Conservation (phyloP, 331 rosid genomes). For the Arachis monticola region DNA sequence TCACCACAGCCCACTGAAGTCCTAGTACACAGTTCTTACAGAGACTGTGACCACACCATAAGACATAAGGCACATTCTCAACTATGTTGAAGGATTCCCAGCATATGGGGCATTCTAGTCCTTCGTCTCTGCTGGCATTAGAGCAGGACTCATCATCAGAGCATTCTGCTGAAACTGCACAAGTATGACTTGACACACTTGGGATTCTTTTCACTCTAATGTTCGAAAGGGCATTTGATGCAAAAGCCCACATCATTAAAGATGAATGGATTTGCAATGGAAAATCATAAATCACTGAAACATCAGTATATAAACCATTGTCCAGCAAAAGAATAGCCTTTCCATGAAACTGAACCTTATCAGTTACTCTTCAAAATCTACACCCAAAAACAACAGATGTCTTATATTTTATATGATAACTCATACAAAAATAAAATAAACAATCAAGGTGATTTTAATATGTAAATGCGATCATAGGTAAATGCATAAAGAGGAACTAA, state of each 20-base stretch:
- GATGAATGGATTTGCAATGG: slow-evolving; percentile 29
- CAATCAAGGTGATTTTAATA: slow-evolving; percentile 9
- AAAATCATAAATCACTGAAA: slow-evolving; percentile 34
- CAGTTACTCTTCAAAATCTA: slow-evolving; percentile 35
- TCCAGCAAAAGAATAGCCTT: slow-evolving; percentile 26
- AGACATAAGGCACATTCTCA: slow-evolving; percentile 91
- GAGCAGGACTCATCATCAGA: slow-evolving; percentile 89
- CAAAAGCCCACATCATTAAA: slow-evolving; percentile 76
- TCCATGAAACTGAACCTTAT: slow-evolving; percentile 23
- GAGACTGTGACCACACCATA: slow-evolving; percentile 94
- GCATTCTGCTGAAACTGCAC: slow-evolving; percentile 65
- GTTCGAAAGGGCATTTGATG: slow-evolving; percentile 69
- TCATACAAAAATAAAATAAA: neutral
- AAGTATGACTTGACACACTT: slow-evolving; percentile 47
- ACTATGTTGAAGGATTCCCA: slow-evolving; percentile 93
- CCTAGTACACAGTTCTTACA: slow-evolving; percentile 88
- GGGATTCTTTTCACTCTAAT: slow-evolving; percentile 67
- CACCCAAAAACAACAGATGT: neutral
- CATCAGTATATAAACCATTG: slow-evolving; percentile 28
- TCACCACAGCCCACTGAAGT: slow-evolving; percentile 81
- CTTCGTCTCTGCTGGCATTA: slow-evolving; percentile 79
- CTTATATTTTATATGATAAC: slow-evolving; percentile 1
- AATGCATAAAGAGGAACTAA: slow-evolving; percentile 1
- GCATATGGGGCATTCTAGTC: slow-evolving; percentile 90
- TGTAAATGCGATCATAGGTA: neutral